These are phyloP conservation scores for Triangularia setosa DNA, from an alignment of 2,329 filamentous ascomycete species.

Conservation along the genomic window DNA sequence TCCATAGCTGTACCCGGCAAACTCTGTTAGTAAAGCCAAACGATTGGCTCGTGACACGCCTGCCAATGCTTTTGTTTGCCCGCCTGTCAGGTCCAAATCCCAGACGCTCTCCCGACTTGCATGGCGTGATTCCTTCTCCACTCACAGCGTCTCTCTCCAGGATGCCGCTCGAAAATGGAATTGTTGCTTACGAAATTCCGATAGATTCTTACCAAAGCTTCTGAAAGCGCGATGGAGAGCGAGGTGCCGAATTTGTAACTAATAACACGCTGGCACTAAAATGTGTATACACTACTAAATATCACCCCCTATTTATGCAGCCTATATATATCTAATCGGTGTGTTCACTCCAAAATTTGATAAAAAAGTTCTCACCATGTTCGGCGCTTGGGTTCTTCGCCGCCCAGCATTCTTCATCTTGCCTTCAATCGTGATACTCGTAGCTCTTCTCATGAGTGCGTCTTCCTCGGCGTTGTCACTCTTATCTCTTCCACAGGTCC, in stretches of 20 bases:
- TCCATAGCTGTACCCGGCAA: not conserved
- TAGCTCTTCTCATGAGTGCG: constrained; percentile 19
- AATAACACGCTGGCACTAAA: not conserved
- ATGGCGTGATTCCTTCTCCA: not conserved
- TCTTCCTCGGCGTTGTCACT: constrained; percentile 8
- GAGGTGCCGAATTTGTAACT: not conserved
- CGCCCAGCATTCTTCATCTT: constrained; percentile 18
- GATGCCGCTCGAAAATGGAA: not conserved
- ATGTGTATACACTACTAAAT: not conserved
- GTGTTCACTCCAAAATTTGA: not conserved
- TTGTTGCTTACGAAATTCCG: not conserved
- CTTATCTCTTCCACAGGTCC: not conserved
- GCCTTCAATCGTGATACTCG: constrained; percentile 15
- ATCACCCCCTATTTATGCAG: not conserved
- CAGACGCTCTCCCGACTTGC: not conserved
- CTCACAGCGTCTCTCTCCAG: not conserved
- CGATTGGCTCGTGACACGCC: not conserved
- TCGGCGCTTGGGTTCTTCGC: constrained; percentile 10
- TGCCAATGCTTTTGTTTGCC: not conserved
- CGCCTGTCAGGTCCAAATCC: not conserved
- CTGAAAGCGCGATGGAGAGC: not conserved
- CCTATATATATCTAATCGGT: not conserved
- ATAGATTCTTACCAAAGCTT: constrained; percentile 1
- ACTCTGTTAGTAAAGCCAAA: not conserved
- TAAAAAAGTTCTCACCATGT: constrained; percentile 12